These are phyloP conservation scores for Coix lacrymajobi DNA, from an alignment of 176 grass and related monocot species.

Conservation along the genomic window DNA sequence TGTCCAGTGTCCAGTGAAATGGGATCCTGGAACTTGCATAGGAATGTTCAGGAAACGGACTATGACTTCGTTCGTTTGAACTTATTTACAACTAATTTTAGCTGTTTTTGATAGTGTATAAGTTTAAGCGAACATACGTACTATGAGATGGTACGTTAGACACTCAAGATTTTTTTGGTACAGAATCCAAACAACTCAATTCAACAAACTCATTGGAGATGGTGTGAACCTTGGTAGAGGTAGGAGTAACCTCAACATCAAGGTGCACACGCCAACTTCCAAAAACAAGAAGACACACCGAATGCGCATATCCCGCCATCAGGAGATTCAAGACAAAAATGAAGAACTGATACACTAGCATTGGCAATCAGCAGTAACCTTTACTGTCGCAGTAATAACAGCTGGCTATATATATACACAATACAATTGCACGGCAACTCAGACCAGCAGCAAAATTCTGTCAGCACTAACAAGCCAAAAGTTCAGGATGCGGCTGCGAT, in stretches of 20 bases:
- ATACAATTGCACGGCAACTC: not conserved
- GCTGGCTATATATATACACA: not conserved
- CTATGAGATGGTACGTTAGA: not conserved
- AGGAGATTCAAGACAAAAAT: not conserved
- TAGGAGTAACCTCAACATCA: not conserved
- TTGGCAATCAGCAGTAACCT: not conserved
- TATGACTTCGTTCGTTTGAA: too few relatives aligned
- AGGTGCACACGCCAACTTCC: not conserved
- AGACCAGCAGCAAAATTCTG: not conserved
- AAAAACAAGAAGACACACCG: not conserved
- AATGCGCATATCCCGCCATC: not conserved
- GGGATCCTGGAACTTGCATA: not conserved
- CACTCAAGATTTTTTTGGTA: not conserved
- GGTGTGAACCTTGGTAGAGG: not conserved
- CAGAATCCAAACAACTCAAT: not conserved
- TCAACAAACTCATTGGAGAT: not conserved
- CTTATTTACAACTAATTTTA: too few relatives aligned
- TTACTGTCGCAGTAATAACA: not conserved
- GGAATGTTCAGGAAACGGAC: not conserved
- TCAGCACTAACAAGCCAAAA: not conserved
- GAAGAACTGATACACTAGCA: not conserved
- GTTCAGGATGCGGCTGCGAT: not conserved
- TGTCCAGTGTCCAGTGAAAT: not conserved
- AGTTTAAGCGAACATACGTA: too few relatives aligned
- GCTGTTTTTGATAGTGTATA: too few relatives aligned